These are phyloP conservation scores for Cornus suecica DNA, from an alignment of 148 eudicot genomes.

Conservation along the genomic window DNA sequence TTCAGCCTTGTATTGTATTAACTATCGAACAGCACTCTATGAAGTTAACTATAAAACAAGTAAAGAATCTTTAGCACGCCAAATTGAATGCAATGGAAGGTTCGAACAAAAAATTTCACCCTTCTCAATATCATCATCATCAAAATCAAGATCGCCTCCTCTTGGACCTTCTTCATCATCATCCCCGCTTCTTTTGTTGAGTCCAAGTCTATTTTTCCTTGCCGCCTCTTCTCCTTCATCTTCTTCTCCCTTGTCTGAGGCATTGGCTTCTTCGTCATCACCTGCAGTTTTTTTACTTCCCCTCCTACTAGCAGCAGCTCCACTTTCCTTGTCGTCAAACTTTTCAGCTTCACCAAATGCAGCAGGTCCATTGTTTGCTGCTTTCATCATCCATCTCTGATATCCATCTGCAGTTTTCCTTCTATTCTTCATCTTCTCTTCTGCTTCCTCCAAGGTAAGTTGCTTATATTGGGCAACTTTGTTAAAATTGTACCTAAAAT, in stretches of 20 bases:
- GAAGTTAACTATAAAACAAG: not conserved
- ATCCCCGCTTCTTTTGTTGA: slow-evolving; percentile 55
- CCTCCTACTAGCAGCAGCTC: slow-evolving; percentile 55
- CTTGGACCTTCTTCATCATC: slow-evolving; percentile 87
- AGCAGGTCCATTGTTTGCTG: slow-evolving; percentile 85
- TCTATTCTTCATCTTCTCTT: slow-evolving; percentile 95
- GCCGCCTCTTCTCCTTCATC: slow-evolving; percentile 80
- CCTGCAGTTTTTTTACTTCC: slow-evolving; percentile 67
- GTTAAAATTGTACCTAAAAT: slow-evolving; percentile 83
- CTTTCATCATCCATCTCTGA: slow-evolving; percentile 98
- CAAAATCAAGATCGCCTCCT: slow-evolving; percentile 81
- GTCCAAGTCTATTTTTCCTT: slow-evolving; percentile 56
- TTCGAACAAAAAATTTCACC: slow-evolving; percentile 37
- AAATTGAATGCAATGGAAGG: not conserved
- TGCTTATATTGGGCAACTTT: slow-evolving; percentile 96
- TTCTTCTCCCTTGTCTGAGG: slow-evolving; percentile 77
- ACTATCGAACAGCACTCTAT: not conserved
- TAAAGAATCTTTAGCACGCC: not conserved
- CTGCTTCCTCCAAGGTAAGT: slow-evolving; percentile 96
- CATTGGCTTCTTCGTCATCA: slow-evolving; percentile 64
- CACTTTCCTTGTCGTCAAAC: slow-evolving; percentile 51
- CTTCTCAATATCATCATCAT: slow-evolving; percentile 90
- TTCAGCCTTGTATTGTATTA: not conserved
- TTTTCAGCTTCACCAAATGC: slow-evolving; percentile 73
- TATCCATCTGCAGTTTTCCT: slow-evolving; percentile 91